These are phyloP conservation scores for Lepiota venenata DNA, from an alignment of 768 basidiomycete species.

Conservation along the genomic window DNA sequence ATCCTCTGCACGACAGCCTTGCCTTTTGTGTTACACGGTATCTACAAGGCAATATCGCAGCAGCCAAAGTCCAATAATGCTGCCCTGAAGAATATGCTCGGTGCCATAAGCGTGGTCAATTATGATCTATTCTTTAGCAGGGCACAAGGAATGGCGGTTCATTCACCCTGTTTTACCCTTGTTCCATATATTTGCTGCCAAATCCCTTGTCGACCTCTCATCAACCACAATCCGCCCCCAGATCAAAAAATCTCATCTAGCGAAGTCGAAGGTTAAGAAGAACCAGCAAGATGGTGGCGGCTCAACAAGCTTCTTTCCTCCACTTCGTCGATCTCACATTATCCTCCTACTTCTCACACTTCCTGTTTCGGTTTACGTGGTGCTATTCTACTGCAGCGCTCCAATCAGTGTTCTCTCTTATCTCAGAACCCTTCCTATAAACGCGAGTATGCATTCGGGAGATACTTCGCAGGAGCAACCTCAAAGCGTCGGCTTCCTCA, in stretches of 20 bases:
- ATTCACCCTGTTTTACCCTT: conserved; percentile 88
- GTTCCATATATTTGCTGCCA: conserved; percentile 75
- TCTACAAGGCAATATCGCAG: conserved; percentile 33
- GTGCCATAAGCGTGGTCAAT: conserved; percentile 59
- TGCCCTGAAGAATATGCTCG: conserved; percentile 41
- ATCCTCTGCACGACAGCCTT: conserved; percentile 71
- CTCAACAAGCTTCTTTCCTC: conserved; percentile 16
- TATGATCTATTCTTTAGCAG: conserved; percentile 68
- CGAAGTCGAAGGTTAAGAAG: conserved; percentile 4
- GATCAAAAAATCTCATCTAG: neutral
- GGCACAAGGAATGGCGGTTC: conserved; percentile 99
- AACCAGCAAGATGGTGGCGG: neutral
- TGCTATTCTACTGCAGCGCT: conserved; percentile 74
- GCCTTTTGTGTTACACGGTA: conserved; percentile 69
- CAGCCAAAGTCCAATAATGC: conserved; percentile 19
- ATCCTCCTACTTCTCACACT: conserved; percentile 48
- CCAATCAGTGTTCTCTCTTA: conserved; percentile 76
- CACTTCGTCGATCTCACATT: conserved; percentile 33
- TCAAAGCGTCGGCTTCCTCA: conserved; percentile 68
- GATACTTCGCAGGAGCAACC: conserved; percentile 17
- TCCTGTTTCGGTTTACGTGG: conserved; percentile 64
- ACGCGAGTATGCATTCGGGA: conserved; percentile 30
- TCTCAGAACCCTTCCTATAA: conserved; percentile 50
- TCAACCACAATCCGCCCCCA: neutral
- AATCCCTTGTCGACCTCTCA: conserved; percentile 57